Conservation (phyloP, 2,329 filamentous ascomycete species). For the Diaporthe nobilis region DNA sequence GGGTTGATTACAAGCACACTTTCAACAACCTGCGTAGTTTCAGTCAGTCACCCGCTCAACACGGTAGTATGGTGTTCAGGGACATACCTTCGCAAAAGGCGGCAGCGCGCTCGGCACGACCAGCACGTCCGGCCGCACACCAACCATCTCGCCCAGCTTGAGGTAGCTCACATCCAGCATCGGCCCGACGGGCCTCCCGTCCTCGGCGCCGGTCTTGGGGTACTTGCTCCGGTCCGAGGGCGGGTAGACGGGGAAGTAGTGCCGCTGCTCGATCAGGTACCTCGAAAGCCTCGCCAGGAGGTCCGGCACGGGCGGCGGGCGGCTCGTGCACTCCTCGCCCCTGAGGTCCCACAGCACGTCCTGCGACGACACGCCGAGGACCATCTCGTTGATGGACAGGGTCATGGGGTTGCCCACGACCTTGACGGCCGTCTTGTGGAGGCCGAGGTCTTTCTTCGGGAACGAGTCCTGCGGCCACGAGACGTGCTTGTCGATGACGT, state of each 20-base stretch:
- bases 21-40: conserved; percentile 80
- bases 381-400: conserved; percentile 87
- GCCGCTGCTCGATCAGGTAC: conserved; percentile 89
- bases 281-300: conserved; percentile 79
- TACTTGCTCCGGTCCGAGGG: conserved; percentile 78
- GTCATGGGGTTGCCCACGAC: conserved; percentile 94
- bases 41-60: conserved; percentile 39
- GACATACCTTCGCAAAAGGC: conserved; percentile 86
- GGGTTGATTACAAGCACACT: conserved; percentile 93
- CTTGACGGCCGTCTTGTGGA: conserved; percentile 78
- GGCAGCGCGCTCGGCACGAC: conserved; percentile 86
- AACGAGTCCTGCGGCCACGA: conserved; percentile 83
- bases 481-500: conserved; percentile 85
- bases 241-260: conserved; percentile 92
- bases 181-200: conserved; percentile 77
- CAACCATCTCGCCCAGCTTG: conserved; percentile 92
- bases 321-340: conserved; percentile 78
- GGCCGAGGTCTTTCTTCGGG: conserved; percentile 77
- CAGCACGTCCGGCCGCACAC: conserved; percentile 86
- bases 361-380: conserved; percentile 85
- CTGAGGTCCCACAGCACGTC: conserved; percentile 87
- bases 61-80: not conserved
- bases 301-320: conserved; percentile 69
- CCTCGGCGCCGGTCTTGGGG: conserved; percentile 73
- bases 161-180: conserved; percentile 87